phyloP scores from a whole-genome alignment of 352 stramenopile genomes.

The Phytophthora europaea region DNA sequence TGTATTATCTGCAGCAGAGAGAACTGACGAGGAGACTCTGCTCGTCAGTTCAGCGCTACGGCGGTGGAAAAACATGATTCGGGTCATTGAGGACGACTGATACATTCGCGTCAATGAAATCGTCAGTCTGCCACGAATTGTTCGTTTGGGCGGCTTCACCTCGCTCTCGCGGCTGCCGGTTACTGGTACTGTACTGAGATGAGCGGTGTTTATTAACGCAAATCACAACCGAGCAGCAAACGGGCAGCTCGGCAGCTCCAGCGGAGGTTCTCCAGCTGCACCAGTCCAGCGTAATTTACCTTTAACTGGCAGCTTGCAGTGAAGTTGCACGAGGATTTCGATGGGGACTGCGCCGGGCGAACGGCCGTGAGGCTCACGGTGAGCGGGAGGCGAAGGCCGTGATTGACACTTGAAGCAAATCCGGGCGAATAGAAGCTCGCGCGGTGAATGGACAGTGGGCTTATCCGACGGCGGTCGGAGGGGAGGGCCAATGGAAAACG shows the following conservation, averaged over 20 bases:
- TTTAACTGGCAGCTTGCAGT: neutral
- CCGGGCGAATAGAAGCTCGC: neutral
- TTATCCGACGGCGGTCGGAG: slow-evolving; percentile 12
- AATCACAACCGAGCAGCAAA: neutral
- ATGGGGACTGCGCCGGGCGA: neutral
- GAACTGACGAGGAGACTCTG: neutral
- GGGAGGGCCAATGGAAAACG: slow-evolving; percentile 1
- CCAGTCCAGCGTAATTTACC: neutral
- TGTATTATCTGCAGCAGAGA: too few species aligned
- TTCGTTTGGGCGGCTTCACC: neutral
- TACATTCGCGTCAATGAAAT: neutral
- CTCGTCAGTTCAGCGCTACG: neutral
- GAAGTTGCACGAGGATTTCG: neutral
- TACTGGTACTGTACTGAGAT: too few species aligned
- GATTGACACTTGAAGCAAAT: slow-evolving; percentile 14
- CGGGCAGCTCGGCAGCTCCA: neutral
- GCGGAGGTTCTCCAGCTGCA: neutral
- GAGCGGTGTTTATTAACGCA: neutral
- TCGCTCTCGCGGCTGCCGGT: neutral
- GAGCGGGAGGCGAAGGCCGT: neutral
- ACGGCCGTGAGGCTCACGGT: too few species aligned
- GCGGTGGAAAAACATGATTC: neutral
- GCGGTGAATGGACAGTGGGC: slow-evolving; percentile 12
- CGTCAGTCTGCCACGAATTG: neutral
- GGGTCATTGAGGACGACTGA: neutral